Base-by-base conservation (phyloP, 2,329 filamentous ascomycete genomes). In the Botryotinia convoluta region DNA sequence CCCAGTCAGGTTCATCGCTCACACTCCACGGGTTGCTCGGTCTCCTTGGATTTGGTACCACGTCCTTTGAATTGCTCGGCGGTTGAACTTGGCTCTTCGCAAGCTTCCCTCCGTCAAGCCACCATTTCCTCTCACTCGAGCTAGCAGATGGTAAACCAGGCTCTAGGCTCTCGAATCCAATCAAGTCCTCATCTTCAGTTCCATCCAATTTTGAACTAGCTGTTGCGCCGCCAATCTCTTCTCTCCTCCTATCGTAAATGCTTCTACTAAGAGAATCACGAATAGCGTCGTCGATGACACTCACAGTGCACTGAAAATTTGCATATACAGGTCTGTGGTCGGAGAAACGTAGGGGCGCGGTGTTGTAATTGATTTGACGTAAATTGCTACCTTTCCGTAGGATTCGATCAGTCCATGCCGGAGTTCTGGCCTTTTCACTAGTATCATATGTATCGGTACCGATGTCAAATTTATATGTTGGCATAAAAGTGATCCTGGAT, bases 281-380 rank as follows among this genome's bases (percentile, higher is more conserved):
- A 71, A 87, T 84, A 37, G 83, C 83, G 80, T 97, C 93, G 77
- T 99, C 89, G 18, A 98, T 85, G 62, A 96, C 90, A 76, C 86
- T 95, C 70, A 98, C 92, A 1, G 87, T 89, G 82, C 95, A 97
- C 77, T 94, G 89, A 80, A 99, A 99, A 0, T 90, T 90, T 20
- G 94, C 95, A 82, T 93, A 98, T 0, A 99, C 95, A 2, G 96
- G 96, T n/a, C 95, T 89, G 82, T 99, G 96, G 80, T 99, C 96
- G 0, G 96, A 99, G 81, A 98, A 97, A 20, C 88, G 89, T 51
- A 99, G 85, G 44, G 93, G 91, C 5, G 95, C 94, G 71, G 89
- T 91, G 79, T 93, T 89, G 82, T 99, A 99, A 45, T 92, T 88
- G 18, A 92, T 85, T 81, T 98, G 96, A 60, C 91, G 90, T 51